Conservation (phyloP, 768 basidiomycete species). For the Cystobasidium ongulense region DNA sequence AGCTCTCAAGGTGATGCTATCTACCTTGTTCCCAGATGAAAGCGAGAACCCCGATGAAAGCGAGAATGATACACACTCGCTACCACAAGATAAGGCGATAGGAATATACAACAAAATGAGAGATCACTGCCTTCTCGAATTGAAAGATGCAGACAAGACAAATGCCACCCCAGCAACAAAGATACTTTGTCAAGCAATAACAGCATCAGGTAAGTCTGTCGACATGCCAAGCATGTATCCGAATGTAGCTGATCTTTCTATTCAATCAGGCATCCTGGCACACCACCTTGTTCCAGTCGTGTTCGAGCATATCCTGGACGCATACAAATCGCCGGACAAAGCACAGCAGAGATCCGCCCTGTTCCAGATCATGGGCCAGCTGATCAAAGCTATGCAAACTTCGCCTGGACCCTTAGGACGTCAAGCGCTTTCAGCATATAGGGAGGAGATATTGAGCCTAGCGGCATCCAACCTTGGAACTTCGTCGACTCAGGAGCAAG, state of each 20-base stretch:
- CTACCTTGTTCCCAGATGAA: constrained; percentile 56
- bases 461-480: constrained; percentile 51
- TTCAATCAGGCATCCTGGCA: constrained; percentile 12
- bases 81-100: constrained; percentile 39
- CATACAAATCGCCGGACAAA: constrained; percentile 35
- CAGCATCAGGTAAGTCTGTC: constrained; percentile 33
- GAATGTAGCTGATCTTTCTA: neutral
- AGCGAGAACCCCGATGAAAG: constrained; percentile 48
- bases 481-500: constrained; percentile 53
- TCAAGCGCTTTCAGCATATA: constrained; percentile 29
- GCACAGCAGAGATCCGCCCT: constrained; percentile 31
- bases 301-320: constrained; percentile 23
- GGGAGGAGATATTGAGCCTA: constrained; percentile 50
- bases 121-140: constrained; percentile 66
- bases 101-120: constrained; percentile 67
- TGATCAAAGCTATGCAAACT: constrained; percentile 31
- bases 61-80: constrained; percentile 34
- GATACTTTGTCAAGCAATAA: constrained; percentile 53
- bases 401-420: neutral
- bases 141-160: constrained; percentile 86
- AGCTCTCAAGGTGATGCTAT: constrained; percentile 63
- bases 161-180: constrained; percentile 82
- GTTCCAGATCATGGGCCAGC: constrained; percentile 31
- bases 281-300: constrained; percentile 28
- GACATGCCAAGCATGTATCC: constrained; percentile 27